Percentiles rank a stretch among this genome's conserved stretches.
Conservation (phyloP, 176 grass and related monocot genomes). For the Oryza coarctata region DNA sequence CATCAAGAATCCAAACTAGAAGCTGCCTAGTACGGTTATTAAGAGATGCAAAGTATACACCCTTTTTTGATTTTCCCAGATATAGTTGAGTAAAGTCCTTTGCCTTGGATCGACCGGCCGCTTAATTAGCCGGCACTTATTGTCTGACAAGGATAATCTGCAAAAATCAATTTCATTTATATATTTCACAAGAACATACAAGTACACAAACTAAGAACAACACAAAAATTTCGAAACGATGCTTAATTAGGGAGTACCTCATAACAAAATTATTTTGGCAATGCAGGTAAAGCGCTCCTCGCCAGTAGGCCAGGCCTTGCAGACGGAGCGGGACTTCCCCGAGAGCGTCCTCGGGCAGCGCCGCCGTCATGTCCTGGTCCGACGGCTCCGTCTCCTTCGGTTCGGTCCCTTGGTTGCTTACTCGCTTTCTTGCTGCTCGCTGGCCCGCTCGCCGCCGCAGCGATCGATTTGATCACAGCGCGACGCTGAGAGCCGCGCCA, state of each 20-base stretch:
- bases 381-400: no score
- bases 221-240: not conserved
- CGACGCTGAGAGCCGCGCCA: no score
- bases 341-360: not conserved
- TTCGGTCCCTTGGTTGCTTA: not conserved
- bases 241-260: no score
- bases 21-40: not conserved
- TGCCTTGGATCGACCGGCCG: not conserved
- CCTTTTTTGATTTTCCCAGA: not conserved
- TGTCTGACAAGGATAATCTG: constrained; percentile 1
- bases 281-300: not conserved
- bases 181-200: no score
- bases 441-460: no score
- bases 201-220: no score
- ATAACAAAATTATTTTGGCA: not conserved
- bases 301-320: not conserved
- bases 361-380: not conserved
- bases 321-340: not conserved
- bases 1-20: not conserved
- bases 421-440: no score
- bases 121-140: constrained; percentile 1
- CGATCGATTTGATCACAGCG: no score
- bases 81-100: not conserved
- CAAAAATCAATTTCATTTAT: not conserved
- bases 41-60: not conserved